Evolutionary conservation across 192 early-diverging fungal species (phyloP).

Genomic region (Coemansia sp.): DNA sequence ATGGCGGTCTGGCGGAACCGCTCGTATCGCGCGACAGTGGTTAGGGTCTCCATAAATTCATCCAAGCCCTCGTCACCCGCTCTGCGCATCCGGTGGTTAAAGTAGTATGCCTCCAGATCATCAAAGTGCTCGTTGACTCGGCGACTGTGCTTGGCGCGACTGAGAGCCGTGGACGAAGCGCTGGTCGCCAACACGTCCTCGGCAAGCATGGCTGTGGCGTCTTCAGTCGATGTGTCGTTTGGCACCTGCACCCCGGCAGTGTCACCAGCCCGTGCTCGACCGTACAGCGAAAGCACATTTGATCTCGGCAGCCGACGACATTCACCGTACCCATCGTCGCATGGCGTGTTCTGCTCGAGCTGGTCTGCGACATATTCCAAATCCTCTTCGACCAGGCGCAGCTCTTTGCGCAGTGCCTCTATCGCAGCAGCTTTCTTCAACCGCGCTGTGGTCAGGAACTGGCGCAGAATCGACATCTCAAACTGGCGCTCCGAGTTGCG

Average conservation of each 20-base stretch:
- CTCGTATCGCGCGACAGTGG: constrained; percentile 67
- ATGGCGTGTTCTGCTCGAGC: constrained; percentile 26
- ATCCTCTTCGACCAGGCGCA: constrained; percentile 45
- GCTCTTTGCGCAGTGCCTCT: constrained; percentile 45
- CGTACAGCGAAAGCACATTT: constrained; percentile 4
- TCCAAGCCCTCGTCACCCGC: constrained; percentile 34
- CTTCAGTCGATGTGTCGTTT: constrained; percentile 15
- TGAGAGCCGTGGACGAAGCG: neutral
- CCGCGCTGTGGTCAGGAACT: constrained; percentile 67
- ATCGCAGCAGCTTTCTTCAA: constrained; percentile 58
- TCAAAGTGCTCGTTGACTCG: constrained; percentile 65
- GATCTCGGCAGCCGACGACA: constrained; percentile 16
- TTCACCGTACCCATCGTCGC: constrained; percentile 14
- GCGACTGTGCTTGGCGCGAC: constrained; percentile 18
- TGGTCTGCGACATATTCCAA: constrained; percentile 43
- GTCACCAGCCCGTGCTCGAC: constrained; percentile 10
- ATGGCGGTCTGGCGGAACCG: constrained; percentile 73
- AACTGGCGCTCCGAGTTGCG: constrained; percentile 58
- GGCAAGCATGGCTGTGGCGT: neutral
- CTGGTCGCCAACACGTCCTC: neutral
- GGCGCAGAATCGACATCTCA: constrained; percentile 60
- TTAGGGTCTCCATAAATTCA: constrained; percentile 61
- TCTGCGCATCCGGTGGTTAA: constrained; percentile 60
- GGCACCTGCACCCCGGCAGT: constrained; percentile 40
- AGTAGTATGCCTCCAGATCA: constrained; percentile 75